Base-by-base conservation (phyloP, 352 stramenopile genomes). In the Globisporangium ultimum region DNA sequence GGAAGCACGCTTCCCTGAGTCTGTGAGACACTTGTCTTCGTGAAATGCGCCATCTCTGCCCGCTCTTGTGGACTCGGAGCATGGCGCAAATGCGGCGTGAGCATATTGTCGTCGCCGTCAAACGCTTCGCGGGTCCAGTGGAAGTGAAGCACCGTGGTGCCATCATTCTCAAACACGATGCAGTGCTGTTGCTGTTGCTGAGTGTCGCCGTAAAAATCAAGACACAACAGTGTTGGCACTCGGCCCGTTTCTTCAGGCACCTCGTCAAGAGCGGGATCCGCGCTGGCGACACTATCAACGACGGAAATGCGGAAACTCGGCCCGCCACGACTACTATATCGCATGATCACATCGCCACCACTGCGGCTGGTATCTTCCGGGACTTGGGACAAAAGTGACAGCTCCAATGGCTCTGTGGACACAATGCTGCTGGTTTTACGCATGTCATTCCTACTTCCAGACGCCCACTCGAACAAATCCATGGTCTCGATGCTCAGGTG, bases 391-490 rank as follows among this genome's bases (percentile, higher is more conserved):
- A 38, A 21, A 18, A 58, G 40, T 1, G 40, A 58, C 8, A 57
- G 21, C 38, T 10, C 28, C 14, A 17, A 1, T 22, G 22, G 12
- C 14, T 15, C 22, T 3, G 59, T 11, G 21, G 22, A 54, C 21
- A 36, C 46, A 53, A 28, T 50, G 41, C 48, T 28, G 66, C 47
- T 34, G 13, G 13, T 24, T 36, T 36, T 36, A 8, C 28, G 28
- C 28, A 5, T 36, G 28, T 36, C 28, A 38, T 14, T 20, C 22
- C 24, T 50, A 57, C 49, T 42, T 50, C 51, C 61, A 5, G 70
- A 67, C 24, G 82, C 84, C 84, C 84, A 94, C 24, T 84, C 73
- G 51, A 91, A 92, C 28, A 94, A 60, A 52, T 92, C 82, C 3
- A 59, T 46, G 2, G 82, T 89, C 15, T 70, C 70, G 3, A 92